These are phyloP conservation scores for Tolypocladium tundrense DNA, from an alignment of 2,329 filamentous ascomycete species.

Conservation along the genomic window DNA sequence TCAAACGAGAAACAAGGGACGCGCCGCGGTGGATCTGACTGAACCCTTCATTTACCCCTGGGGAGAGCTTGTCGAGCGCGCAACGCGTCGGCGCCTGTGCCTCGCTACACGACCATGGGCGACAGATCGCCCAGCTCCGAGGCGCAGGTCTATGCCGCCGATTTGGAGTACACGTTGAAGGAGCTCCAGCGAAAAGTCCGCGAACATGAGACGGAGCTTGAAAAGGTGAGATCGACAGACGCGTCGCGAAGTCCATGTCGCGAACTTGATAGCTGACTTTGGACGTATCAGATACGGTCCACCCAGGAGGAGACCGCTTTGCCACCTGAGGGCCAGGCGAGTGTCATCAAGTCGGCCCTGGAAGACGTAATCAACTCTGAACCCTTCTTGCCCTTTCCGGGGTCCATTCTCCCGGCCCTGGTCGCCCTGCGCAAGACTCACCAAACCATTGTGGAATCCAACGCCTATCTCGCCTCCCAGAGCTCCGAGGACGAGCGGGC, in stretches of 20 bases:
- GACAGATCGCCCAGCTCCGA: conserved; percentile 13
- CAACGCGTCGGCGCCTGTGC: neutral
- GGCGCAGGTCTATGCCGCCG: conserved; percentile 25
- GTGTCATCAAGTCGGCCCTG: conserved; percentile 54
- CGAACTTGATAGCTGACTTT: neutral
- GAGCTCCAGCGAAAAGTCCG: conserved; percentile 51
- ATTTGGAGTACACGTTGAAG: conserved; percentile 56
- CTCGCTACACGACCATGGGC: conserved; percentile 11
- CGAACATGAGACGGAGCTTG: conserved; percentile 41
- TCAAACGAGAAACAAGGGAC: neutral
- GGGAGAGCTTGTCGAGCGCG: neutral
- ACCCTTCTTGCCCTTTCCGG: conserved; percentile 55
- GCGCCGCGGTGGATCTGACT: neutral
- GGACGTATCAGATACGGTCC: conserved; percentile 15
- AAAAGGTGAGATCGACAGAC: conserved; percentile 24
- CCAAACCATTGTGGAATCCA: conserved; percentile 53
- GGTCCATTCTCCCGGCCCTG: conserved; percentile 60
- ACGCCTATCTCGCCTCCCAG: conserved; percentile 42
- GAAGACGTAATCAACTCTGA: conserved; percentile 49
- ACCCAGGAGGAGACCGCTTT: conserved; percentile 11
- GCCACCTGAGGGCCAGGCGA: conserved; percentile 19
- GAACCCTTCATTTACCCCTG: neutral
- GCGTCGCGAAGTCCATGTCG: neutral
- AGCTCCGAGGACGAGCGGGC: conserved; percentile 29
- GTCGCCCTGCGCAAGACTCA: conserved; percentile 60